A percentile compares a stretch with the other conserved stretches of the same genome.
phyloP scores from a whole-genome alignment of 2,329 filamentous ascomycete species.

The Orbilia blumenaviensis region DNA sequence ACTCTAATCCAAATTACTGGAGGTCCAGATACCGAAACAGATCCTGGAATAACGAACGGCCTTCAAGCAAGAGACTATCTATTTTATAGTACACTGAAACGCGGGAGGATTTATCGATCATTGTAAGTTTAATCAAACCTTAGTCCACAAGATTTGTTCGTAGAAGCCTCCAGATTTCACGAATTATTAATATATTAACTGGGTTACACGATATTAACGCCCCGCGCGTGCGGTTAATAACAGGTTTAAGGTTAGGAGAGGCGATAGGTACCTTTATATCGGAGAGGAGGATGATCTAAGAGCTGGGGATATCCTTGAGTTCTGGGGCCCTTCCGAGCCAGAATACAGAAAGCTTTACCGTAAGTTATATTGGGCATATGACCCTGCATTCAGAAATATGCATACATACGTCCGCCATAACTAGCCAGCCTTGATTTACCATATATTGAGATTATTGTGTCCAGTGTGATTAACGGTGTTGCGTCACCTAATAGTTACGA shows the following conservation, averaged over 20 bases:
- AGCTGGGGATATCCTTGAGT: conserved; percentile 29
- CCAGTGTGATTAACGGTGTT: too few relatives aligned
- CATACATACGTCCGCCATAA: too few relatives aligned
- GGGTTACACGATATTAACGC: too few relatives aligned
- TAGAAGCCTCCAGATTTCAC: too few relatives aligned
- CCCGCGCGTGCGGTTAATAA: too few relatives aligned
- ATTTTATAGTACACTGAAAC: background rate
- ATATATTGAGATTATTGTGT: too few relatives aligned
- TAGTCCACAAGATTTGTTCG: too few relatives aligned
- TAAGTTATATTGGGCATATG: background rate
- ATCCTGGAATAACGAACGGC: conserved; percentile 32
- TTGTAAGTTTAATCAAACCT: conserved; percentile 43
- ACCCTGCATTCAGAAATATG: background rate
- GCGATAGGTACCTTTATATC: background rate
- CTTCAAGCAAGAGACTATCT: background rate
- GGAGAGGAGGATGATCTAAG: background rate
- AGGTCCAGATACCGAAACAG: conserved; percentile 15
- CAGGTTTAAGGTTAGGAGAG: conserved; percentile 32
- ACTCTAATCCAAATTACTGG: conserved; percentile 25
- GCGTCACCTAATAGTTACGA: background rate
- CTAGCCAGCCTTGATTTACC: too few relatives aligned
- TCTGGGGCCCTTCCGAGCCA: conserved; percentile 27
- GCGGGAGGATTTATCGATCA: background rate
- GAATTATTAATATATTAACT: too few relatives aligned
- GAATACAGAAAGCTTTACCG: background rate